These are phyloP conservation scores for Millerozyma miso DNA, from an alignment of 805 yeast species.

Conservation along the genomic window DNA sequence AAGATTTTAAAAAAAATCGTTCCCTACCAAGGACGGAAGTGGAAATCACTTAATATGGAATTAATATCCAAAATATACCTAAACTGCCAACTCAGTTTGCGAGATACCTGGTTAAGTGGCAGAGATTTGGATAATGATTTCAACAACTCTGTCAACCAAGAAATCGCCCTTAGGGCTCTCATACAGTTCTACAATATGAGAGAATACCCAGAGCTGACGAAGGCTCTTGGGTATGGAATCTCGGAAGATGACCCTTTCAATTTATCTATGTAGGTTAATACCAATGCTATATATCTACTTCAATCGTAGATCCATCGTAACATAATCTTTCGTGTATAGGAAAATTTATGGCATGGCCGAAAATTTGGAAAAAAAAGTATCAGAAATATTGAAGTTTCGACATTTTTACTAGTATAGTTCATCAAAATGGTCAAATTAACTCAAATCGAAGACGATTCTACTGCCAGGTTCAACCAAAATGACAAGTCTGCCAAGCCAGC, in stretches of 20 bases:
- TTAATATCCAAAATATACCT: conserved; percentile 82
- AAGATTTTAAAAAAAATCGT: conserved; percentile 73
- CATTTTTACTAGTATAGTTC: conserved; percentile 1
- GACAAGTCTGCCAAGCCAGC: conserved; percentile 13
- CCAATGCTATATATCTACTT: not conserved
- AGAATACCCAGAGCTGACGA: conserved; percentile 51
- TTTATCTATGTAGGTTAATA: conserved; percentile 13
- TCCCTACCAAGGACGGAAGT: conserved; percentile 89
- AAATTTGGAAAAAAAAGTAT: conserved; percentile 1
- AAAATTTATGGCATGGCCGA: not conserved
- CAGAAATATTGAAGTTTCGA: not conserved
- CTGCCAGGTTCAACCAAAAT: conserved; percentile 30
- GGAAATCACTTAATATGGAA: conserved; percentile 94
- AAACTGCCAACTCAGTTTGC: conserved; percentile 63
- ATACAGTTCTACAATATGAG: conserved; percentile 71
- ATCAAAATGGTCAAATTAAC: conserved; percentile 67
- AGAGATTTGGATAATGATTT: conserved; percentile 72
- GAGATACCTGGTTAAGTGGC: conserved; percentile 87
- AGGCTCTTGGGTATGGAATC: conserved; percentile 51
- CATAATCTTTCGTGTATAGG: not conserved
- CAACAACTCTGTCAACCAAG: conserved; percentile 78
- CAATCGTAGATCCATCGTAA: not conserved
- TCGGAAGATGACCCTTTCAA: conserved; percentile 16
- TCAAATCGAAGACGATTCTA: conserved; percentile 59
- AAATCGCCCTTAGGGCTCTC: conserved; percentile 74